Evolutionary conservation across 306 rosid species (phyloP).

Genomic region (Carpinus viminea): DNA sequence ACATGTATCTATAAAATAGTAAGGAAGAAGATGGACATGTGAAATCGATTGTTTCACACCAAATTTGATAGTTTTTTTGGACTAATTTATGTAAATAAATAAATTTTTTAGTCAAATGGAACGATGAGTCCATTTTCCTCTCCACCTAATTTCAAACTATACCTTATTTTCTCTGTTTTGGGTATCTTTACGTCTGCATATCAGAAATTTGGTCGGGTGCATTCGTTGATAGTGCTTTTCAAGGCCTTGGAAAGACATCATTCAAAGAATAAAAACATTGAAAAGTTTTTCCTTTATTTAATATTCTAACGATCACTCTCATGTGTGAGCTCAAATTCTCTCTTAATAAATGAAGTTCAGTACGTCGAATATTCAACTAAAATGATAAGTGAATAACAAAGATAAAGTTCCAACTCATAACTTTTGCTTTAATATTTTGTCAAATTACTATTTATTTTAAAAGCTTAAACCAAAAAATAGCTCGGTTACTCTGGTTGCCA

Average conservation of each 20-base stretch:
- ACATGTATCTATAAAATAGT: background rate
- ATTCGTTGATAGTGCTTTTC: conserved; percentile 9
- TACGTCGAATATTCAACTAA: too few relatives aligned
- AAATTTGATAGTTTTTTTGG: background rate
- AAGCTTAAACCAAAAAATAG: background rate
- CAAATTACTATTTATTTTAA: background rate
- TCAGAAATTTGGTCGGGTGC: conserved; percentile 16
- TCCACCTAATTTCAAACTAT: conserved; percentile 32
- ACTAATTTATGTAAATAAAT: background rate
- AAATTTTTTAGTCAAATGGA: background rate
- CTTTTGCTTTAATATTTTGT: too few relatives aligned
- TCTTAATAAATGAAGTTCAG: too few relatives aligned
- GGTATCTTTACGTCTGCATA: background rate
- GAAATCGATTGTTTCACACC: conserved; percentile 24
- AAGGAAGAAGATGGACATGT: background rate
- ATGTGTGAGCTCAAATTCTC: too few relatives aligned
- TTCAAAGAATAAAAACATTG: too few relatives aligned
- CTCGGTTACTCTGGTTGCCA: too few relatives aligned
- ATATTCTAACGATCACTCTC: too few relatives aligned
- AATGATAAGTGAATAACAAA: too few relatives aligned
- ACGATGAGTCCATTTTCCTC: conserved; percentile 37
- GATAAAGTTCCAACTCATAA: too few relatives aligned
- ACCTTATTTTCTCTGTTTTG: conserved; percentile 4
- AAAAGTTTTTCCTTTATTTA: too few relatives aligned
- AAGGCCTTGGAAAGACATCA: background rate